Evolutionary conservation across 2,329 filamentous ascomycete genomes (phyloP).

Genomic region (Ophiostoma pallidulum): DNA sequence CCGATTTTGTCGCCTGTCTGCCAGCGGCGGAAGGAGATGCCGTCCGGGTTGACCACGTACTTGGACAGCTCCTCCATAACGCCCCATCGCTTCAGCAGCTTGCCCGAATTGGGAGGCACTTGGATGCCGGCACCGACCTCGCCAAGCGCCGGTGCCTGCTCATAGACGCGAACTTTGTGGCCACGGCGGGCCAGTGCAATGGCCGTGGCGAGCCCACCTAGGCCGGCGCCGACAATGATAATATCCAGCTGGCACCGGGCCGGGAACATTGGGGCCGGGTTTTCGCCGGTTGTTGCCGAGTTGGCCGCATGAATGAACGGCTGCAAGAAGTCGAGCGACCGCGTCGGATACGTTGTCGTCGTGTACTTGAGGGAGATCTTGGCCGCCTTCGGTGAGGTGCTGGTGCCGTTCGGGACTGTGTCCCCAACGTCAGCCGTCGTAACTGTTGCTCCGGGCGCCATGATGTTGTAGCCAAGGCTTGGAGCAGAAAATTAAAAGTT

Average conservation of each 20-base stretch:
- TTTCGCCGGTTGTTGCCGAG: too few species aligned
- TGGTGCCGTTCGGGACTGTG: too few species aligned
- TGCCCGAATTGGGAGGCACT: constrained; percentile 28
- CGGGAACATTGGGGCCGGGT: too few species aligned
- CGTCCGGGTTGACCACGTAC: constrained; percentile 22
- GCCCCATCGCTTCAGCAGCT: constrained; percentile 25
- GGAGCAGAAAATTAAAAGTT: too few species aligned
- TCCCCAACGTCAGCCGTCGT: too few species aligned
- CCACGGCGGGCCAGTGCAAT: constrained; percentile 8
- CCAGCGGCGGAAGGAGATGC: constrained; percentile 28
- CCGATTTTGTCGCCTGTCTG: constrained; percentile 25
- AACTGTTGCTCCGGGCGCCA: too few species aligned
- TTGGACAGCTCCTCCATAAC: constrained; percentile 21
- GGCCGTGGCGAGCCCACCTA: constrained; percentile 12
- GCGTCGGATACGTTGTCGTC: too few species aligned
- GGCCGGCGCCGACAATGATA: constrained; percentile 16
- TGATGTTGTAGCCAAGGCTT: too few species aligned
- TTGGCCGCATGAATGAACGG: too few species aligned
- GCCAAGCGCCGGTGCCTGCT: constrained; percentile 10
- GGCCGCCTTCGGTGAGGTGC: too few species aligned
- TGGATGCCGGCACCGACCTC: constrained; percentile 30
- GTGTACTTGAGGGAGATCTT: too few species aligned
- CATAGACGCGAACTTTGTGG: constrained; percentile 13
- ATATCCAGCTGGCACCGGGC: constrained; percentile 10
- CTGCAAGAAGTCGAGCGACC: too few species aligned